Conservation (phyloP, 371 early-diverging fungal genomes). For the Circinella minor region DNA sequence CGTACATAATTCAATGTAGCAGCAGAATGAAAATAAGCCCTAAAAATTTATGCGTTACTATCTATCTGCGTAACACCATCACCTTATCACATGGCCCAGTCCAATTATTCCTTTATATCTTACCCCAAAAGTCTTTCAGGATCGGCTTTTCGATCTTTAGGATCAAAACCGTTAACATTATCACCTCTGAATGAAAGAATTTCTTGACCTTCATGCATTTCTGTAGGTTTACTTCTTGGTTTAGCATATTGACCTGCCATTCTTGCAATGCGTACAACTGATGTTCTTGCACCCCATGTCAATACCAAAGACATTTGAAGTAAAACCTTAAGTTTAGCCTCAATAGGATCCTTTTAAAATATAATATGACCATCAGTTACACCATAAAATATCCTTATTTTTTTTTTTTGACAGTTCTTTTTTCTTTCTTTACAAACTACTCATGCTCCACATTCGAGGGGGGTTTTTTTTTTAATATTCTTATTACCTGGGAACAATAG, state of each 20-base stretch:
- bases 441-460: conserved; percentile 94
- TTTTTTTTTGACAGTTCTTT: background rate
- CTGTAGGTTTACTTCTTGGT: conserved; percentile 92
- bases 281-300: conserved; percentile 91
- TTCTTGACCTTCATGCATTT: conserved; percentile 84
- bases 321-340: conserved; percentile 92
- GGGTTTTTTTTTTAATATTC: conserved; percentile 23
- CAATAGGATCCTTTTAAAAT: conserved; percentile 75
- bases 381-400: background rate
- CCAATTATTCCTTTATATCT: conserved; percentile 8
- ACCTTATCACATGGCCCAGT: background rate
- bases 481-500: conserved; percentile 83
- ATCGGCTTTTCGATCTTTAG: conserved; percentile 88
- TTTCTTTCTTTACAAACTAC: conserved; percentile 31
- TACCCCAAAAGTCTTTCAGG: conserved; percentile 89
- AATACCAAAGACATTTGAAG: conserved; percentile 96
- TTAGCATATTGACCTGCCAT: conserved; percentile 99
- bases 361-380: background rate
- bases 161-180: conserved; percentile 94
- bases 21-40: conserved; percentile 97
- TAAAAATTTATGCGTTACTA: conserved; percentile 21
- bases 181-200: conserved; percentile 80
- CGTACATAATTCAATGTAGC: conserved; percentile 96
- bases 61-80: background rate
- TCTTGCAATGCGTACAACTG: conserved; percentile 94